phyloP scores from a whole-genome alignment of 2,329 filamentous ascomycete species.

The Curvularia lunata region DNA sequence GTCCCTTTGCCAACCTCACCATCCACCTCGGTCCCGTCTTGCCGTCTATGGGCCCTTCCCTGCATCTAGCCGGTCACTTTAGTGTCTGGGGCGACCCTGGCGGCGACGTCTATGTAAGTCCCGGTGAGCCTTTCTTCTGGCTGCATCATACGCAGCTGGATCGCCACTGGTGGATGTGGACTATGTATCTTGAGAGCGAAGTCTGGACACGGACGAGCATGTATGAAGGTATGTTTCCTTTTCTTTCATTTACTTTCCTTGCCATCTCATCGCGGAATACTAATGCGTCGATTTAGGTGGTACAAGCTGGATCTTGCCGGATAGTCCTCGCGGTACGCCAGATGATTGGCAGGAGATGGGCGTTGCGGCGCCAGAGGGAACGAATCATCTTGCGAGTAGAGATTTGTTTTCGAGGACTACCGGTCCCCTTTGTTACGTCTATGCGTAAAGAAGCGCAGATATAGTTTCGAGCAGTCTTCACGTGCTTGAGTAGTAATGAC shows the following conservation, averaged over 20 bases:
- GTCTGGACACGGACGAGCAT: not conserved
- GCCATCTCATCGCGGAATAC: not conserved
- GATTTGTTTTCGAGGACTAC: slow-evolving; percentile 39
- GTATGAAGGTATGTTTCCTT: not conserved
- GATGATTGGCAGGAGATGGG: slow-evolving; percentile 37
- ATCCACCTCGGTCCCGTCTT: slow-evolving; percentile 58
- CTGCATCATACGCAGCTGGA: not conserved
- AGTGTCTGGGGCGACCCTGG: not conserved
- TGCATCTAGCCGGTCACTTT: not conserved
- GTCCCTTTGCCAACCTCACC: slow-evolving; percentile 57
- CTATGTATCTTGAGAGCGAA: not conserved
- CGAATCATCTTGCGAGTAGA: slow-evolving; percentile 31
- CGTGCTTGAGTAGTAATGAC: not conserved
- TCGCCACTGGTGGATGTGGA: not conserved
- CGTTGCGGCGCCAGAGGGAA: slow-evolving; percentile 32
- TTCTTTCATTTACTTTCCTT: not conserved
- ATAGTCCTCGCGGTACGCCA: slow-evolving; percentile 14
- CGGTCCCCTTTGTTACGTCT: slow-evolving; percentile 45
- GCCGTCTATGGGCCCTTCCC: slow-evolving; percentile 33
- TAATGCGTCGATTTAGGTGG: not conserved
- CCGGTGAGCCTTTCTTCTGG: not conserved
- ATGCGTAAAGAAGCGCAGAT: slow-evolving; percentile 28
- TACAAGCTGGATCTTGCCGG: not conserved
- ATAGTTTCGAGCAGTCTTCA: not conserved
- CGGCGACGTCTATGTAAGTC: not conserved